A percentile compares a stretch with the other conserved stretches of the same genome.
Evolutionary conservation across 2,329 filamentous ascomycete genomes (phyloP).

Genomic region (Fonsecaea pedrosoi): DNA sequence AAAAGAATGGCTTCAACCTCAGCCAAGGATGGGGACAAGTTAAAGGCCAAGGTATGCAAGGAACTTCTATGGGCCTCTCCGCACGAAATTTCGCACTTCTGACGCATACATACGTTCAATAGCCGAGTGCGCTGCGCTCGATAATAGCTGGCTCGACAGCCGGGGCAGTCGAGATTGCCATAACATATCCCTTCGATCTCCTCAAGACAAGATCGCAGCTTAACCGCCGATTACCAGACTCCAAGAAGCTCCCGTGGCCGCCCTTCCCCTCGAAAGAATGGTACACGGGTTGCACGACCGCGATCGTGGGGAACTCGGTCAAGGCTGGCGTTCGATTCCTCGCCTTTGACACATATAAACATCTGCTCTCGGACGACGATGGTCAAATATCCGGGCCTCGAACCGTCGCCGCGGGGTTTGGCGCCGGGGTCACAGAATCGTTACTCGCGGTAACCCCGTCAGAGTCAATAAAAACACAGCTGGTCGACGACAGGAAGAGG

Average conservation of each 20-base stretch:
- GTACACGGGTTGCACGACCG: constrained; percentile 97
- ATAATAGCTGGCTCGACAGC: constrained; percentile 92
- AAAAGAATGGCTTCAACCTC: constrained; percentile 29
- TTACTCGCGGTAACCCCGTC: constrained; percentile 93
- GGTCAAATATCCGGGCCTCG: constrained; percentile 89
- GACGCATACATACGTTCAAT: constrained; percentile 34
- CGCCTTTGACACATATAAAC: constrained; percentile 94
- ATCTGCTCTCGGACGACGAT: constrained; percentile 77
- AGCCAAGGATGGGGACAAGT: constrained; percentile 28
- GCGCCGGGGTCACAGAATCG: constrained; percentile 92
- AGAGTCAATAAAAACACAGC: constrained; percentile 96
- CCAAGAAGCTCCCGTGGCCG: constrained; percentile 91
- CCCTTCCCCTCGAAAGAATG: constrained; percentile 84
- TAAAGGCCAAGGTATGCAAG: constrained; percentile 29
- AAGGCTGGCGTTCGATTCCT: constrained; percentile 97
- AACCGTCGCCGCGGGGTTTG: constrained; percentile 92
- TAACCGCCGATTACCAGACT: constrained; percentile 79
- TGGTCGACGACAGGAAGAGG: constrained; percentile 95
- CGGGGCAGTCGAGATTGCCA: constrained; percentile 92
- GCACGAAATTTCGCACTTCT: constrained; percentile 2
- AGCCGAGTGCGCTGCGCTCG: constrained; percentile 83
- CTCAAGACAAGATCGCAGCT: constrained; percentile 95
- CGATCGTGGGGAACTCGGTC: constrained; percentile 94
- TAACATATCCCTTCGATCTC: constrained; percentile 95
- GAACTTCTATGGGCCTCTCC: too few relatives aligned